Evolutionary conservation across 2,329 filamentous ascomycete species (phyloP).

Genomic region (Chaetomiaceae sp.): DNA sequence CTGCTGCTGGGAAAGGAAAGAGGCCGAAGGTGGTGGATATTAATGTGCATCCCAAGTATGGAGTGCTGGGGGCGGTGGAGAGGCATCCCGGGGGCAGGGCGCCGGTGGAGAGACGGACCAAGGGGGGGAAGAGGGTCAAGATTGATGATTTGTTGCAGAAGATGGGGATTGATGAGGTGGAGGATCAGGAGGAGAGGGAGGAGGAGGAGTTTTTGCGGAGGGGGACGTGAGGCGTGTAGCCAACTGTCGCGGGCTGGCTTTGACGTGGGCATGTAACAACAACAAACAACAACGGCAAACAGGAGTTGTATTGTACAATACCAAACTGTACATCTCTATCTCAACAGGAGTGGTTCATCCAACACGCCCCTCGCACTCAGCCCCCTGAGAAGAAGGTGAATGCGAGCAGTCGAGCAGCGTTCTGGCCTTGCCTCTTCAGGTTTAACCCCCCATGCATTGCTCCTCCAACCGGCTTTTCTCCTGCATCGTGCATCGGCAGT

Average conservation of each 20-base stretch:
- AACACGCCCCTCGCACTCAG: not conserved
- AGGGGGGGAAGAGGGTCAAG: slow-evolving; percentile 37
- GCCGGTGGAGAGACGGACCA: slow-evolving; percentile 37
- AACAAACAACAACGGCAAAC: not conserved
- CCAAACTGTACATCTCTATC: not conserved
- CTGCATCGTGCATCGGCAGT: slow-evolving; percentile 5
- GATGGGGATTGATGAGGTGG: slow-evolving; percentile 26
- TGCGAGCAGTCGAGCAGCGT: not conserved
- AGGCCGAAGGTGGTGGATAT: slow-evolving; percentile 41
- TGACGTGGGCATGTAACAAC: no score
- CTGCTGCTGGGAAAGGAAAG: slow-evolving; percentile 29
- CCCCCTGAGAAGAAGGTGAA: slow-evolving; percentile 2
- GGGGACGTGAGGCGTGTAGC: not conserved
- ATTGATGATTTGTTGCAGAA: slow-evolving; percentile 39
- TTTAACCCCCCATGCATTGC: not conserved
- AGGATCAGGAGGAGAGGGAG: slow-evolving; percentile 22
- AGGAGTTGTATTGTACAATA: not conserved
- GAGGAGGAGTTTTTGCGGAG: slow-evolving; percentile 18
- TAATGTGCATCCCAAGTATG: slow-evolving; percentile 31
- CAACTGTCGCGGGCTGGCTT: no score
- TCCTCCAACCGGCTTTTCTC: slow-evolving; percentile 5
- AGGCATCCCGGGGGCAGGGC: slow-evolving; percentile 29
- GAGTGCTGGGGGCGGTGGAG: slow-evolving; percentile 39
- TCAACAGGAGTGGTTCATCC: not conserved
- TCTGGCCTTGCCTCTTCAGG: not conserved